These are phyloP conservation scores for Neonectria neomacrospora DNA, from an alignment of 2,329 filamentous ascomycete genomes.

Conservation along the genomic window DNA sequence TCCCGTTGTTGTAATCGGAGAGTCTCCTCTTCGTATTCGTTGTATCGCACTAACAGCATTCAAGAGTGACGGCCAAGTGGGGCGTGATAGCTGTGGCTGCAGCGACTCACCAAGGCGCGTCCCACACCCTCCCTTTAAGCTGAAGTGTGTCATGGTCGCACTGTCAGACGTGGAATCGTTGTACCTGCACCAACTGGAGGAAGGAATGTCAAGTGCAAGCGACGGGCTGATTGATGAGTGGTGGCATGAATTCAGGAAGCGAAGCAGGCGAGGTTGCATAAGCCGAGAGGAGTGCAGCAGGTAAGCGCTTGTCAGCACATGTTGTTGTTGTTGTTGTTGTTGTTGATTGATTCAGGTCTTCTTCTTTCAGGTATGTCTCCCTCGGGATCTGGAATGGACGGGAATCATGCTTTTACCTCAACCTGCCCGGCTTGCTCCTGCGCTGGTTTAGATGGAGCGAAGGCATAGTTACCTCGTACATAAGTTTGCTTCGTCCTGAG, in stretches of 20 bases:
- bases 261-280: slow-evolving; percentile 10
- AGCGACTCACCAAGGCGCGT: slow-evolving; percentile 35
- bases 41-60: slow-evolving; percentile 35
- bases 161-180: slow-evolving; percentile 38
- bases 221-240: slow-evolving; percentile 28
- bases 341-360: background rate
- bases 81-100: slow-evolving; percentile 34
- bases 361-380: background rate
- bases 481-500: slow-evolving; percentile 27
- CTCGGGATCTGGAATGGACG: slow-evolving; percentile 30
- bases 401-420: slow-evolving; percentile 32
- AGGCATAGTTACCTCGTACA: too few species aligned
- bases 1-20: slow-evolving; percentile 15
- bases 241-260: slow-evolving; percentile 25
- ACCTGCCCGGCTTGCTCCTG: slow-evolving; percentile 16
- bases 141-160: slow-evolving; percentile 41
- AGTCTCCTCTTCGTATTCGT: slow-evolving; percentile 22
- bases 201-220: slow-evolving; percentile 30
- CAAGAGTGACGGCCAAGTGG: slow-evolving; percentile 33
- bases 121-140: slow-evolving; percentile 31
- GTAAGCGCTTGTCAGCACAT: slow-evolving; percentile 5
- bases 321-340: slow-evolving; percentile 10
- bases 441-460: background rate
- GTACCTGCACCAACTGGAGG: slow-evolving; percentile 34
- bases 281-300: slow-evolving; percentile 8